Conservation (phyloP, 805 yeast species). For the Zygotorulaspora sp. region DNA sequence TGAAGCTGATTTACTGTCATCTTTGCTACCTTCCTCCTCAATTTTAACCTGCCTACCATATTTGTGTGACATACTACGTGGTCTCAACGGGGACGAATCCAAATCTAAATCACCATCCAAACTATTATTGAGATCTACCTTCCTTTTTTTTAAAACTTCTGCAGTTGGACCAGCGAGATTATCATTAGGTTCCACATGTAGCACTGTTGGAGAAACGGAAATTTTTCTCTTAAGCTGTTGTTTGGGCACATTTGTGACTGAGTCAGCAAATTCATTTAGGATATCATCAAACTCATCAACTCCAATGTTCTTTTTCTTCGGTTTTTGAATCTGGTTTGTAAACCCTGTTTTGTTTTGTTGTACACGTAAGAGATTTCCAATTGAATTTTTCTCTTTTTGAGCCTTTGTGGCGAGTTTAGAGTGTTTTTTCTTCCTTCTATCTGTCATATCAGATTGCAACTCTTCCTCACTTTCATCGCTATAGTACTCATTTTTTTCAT, state of each 20-base stretch:
- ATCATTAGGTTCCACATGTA: constrained; percentile 1
- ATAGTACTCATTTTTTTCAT: constrained; percentile 65
- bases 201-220: constrained; percentile 9
- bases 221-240: constrained; percentile 4
- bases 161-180: neutral
- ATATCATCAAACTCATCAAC: constrained; percentile 65
- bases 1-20: constrained; percentile 26
- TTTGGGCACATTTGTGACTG: constrained; percentile 8
- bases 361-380: constrained; percentile 46
- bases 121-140: constrained; percentile 12
- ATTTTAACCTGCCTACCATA: constrained; percentile 8
- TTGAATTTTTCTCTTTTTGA: constrained; percentile 23
- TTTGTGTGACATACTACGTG: constrained; percentile 8
- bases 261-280: constrained; percentile 47
- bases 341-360: constrained; percentile 45
- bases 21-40: constrained; percentile 14
- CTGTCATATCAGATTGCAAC: constrained; percentile 17
- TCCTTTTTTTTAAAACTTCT: constrained; percentile 14
- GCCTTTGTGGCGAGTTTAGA: constrained; percentile 11
- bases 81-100: constrained; percentile 29
- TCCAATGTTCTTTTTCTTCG: constrained; percentile 42
- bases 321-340: constrained; percentile 19
- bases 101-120: constrained; percentile 10
- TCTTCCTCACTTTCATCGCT: constrained; percentile 51
- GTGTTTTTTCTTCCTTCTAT: constrained; percentile 26